Evolutionary conservation across 148 eudicot genomes (phyloP), one percentile per base, ranked within the genome.

Genomic region (Fagopyrum tataricum): DNA sequence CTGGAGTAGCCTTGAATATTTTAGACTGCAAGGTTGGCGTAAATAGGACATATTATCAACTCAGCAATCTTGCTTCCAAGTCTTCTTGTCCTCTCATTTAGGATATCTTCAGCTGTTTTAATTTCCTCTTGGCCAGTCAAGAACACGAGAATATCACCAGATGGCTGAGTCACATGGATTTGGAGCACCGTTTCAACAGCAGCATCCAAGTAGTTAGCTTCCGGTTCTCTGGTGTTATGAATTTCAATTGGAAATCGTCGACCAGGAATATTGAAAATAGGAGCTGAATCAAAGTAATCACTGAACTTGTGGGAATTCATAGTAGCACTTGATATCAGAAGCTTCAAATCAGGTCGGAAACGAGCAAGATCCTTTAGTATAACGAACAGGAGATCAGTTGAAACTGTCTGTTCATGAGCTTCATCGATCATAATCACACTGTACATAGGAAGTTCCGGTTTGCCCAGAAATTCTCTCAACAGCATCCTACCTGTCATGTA

Each of bases 111-210:
- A 0, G 91, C 89, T 7, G 83, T 78, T 76, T 91, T 91, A 5
- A 91, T 91, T 74, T 91, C 93, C 73, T 91, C 91, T 80, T 91
- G 96, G 8, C 92, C 96, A 18, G 88, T 88, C 5, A 91, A 77
- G 66, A 91, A 91, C 47, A 90, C 71, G 20, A 90, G 70, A 73
- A 90, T 84, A 76, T 90, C 62, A 7, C 62, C 62, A 1, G 62
- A 31, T 31, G 20, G 26, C 24, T 56, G 62, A 7, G 62, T 56
- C 89, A 85, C 88, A 73, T 91, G 93, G 59, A 89, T 86, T 44
- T 91, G 93, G 67, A 91, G 81, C 47, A 87, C 85, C 3, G 93
- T 89, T 21, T 86, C 91, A 58, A 91, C 78, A 7, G 97, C 90
- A 49, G 93, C 97, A 11, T 56, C 31, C 23, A 56, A 21, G 10